phyloP scores from a whole-genome alignment of 805 yeast species.

The Saturnispora zaruensis region DNA sequence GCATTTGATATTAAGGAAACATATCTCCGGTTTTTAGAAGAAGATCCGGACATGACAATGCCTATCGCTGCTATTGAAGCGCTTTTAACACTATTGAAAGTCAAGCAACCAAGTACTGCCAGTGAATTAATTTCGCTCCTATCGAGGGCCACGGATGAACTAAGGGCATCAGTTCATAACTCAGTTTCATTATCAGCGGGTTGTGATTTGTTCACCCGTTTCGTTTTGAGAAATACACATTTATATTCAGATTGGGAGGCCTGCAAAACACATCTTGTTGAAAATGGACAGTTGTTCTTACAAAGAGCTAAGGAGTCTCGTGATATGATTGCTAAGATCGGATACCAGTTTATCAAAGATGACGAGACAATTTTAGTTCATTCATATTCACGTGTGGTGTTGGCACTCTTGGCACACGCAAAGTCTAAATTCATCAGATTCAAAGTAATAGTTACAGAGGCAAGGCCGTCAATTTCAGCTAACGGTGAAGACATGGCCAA shows the following conservation, averaged over 20 bases:
- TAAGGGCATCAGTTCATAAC: slow-evolving; percentile 76
- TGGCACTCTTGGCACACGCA: slow-evolving; percentile 66
- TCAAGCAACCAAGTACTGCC: slow-evolving; percentile 85
- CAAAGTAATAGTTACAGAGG: slow-evolving; percentile 86
- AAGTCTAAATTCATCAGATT: slow-evolving; percentile 72
- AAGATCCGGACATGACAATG: slow-evolving; percentile 96
- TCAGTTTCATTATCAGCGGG: slow-evolving; percentile 94
- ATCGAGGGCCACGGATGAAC: slow-evolving; percentile 62
- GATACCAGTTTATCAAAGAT: slow-evolving; percentile 83
- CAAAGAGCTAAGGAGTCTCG: slow-evolving; percentile 88
- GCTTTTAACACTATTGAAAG: slow-evolving; percentile 70
- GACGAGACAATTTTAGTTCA: slow-evolving; percentile 88
- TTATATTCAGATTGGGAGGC: slow-evolving; percentile 92
- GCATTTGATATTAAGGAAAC: slow-evolving; percentile 75
- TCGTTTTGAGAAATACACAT: slow-evolving; percentile 82
- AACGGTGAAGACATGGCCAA: slow-evolving; percentile 71
- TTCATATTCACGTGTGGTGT: slow-evolving; percentile 86
- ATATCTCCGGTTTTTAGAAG: slow-evolving; percentile 71
- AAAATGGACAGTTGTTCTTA: slow-evolving; percentile 86
- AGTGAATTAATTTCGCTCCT: slow-evolving; percentile 82
- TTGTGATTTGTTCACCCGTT: slow-evolving; percentile 91
- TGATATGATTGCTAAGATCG: slow-evolving; percentile 77
- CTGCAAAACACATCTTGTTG: slow-evolving; percentile 78
- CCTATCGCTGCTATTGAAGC: slow-evolving; percentile 98
- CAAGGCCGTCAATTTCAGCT: slow-evolving; percentile 78